These are phyloP conservation scores for Candida sp. DNA, from an alignment of 1,139 yeast species.

Conservation along the genomic window DNA sequence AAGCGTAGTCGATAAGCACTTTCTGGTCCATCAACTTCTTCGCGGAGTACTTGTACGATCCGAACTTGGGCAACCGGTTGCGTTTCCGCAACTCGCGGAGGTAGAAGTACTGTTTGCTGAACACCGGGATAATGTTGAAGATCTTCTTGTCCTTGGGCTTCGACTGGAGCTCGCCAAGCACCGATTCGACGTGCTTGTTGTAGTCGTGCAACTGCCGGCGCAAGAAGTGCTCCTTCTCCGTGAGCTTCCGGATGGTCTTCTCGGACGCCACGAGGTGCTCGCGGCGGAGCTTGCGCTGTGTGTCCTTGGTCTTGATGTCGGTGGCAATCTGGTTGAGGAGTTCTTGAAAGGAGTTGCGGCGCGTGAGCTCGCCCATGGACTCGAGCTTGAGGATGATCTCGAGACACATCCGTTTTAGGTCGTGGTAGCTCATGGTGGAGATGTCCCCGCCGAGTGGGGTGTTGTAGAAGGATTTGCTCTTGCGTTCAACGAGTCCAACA, in stretches of 20 bases:
- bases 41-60: conserved; percentile 83
- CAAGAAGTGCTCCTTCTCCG: conserved; percentile 65
- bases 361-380: conserved; percentile 62
- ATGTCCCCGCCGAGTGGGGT: conserved; percentile 55
- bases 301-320: conserved; percentile 82
- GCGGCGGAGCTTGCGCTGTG: conserved; percentile 64
- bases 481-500: conserved; percentile 23
- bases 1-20: conserved; percentile 60
- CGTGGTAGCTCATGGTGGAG: conserved; percentile 65
- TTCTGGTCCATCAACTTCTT: conserved; percentile 78
- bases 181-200: conserved; percentile 68
- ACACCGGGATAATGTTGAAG: conserved; percentile 61
- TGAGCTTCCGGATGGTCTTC: conserved; percentile 62
- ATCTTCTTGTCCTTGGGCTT: conserved; percentile 54
- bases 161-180: conserved; percentile 66
- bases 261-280: conserved; percentile 65
- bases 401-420: conserved; percentile 76
- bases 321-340: conserved; percentile 82
- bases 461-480: conserved; percentile 33
- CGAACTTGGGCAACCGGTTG: conserved; percentile 76
- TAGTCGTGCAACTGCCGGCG: conserved; percentile 68
- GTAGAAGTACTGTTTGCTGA: conserved; percentile 81
- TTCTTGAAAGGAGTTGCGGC: conserved; percentile 78
- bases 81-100: conserved; percentile 71
- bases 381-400: conserved; percentile 82